phyloP scores from a whole-genome alignment of 2,329 filamentous ascomycete genomes.

The Verticillium nonalfalfae region DNA sequence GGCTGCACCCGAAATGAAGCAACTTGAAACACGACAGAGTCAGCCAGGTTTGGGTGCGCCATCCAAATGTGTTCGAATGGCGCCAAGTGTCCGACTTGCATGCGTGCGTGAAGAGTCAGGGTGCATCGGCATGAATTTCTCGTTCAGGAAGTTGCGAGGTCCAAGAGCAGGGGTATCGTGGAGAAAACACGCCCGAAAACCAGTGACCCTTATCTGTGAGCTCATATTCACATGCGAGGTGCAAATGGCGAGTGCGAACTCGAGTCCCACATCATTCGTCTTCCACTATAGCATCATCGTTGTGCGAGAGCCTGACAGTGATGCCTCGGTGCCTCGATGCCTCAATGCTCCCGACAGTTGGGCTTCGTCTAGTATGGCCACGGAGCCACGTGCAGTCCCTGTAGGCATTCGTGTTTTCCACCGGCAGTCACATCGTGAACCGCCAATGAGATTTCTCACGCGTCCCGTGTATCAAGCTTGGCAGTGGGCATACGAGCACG shows the following conservation, averaged over 20 bases:
- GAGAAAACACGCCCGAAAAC: no score
- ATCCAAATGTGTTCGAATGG: neutral
- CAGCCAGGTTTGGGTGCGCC: neutral
- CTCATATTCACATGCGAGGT: neutral
- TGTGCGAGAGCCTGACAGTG: neutral
- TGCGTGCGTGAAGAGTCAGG: neutral
- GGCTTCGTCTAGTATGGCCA: neutral
- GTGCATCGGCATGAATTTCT: slow-evolving; percentile 4
- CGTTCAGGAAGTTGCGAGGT: slow-evolving; percentile 2
- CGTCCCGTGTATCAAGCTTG: neutral
- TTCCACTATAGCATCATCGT: no score
- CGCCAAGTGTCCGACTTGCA: neutral
- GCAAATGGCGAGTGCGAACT: neutral
- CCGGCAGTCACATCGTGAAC: neutral
- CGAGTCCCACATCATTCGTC: no score
- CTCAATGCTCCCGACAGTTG: neutral
- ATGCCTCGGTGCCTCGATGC: neutral
- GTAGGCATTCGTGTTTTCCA: neutral
- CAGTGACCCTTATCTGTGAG: neutral
- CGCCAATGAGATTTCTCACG: neutral
- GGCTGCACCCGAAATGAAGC: no score
- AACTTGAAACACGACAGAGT: neutral
- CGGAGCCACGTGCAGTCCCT: neutral
- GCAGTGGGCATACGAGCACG: neutral
- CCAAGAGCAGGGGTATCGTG: neutral